Conservation (phyloP, 768 basidiomycete species). For the Amanita exitialis region DNA sequence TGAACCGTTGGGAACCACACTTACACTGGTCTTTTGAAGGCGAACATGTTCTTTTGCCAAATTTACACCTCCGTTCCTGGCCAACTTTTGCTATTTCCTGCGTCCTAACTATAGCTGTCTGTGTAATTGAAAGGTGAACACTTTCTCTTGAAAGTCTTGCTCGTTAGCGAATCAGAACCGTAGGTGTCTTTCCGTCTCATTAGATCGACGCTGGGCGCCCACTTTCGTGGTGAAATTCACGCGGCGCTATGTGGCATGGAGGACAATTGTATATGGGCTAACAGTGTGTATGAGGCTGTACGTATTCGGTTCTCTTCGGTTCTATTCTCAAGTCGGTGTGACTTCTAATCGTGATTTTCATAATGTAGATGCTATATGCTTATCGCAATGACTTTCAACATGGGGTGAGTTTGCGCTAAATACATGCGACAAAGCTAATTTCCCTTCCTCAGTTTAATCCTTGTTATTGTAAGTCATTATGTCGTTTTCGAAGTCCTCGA, state of each 20-base stretch:
- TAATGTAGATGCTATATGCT: constrained; percentile 57
- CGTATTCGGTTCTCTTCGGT: constrained; percentile 19
- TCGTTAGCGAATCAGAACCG: not conserved
- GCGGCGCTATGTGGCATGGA: constrained; percentile 39
- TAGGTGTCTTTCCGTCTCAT: constrained; percentile 41
- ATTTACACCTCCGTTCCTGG: constrained; percentile 33
- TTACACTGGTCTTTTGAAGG: constrained; percentile 33
- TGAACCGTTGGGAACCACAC: constrained; percentile 16
- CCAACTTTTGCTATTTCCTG: constrained; percentile 37
- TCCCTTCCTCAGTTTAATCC: constrained; percentile 28
- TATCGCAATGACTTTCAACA: constrained; percentile 58
- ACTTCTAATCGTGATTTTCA: not conserved
- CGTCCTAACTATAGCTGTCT: constrained; percentile 34
- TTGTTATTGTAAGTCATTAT: constrained; percentile 32
- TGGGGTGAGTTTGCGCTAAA: constrained; percentile 40
- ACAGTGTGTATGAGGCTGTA: constrained; percentile 56
- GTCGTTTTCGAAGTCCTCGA: not conserved
- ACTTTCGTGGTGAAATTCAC: constrained; percentile 28
- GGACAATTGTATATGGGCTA: constrained; percentile 41
- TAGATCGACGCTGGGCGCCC: constrained; percentile 42
- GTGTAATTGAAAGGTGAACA: constrained; percentile 47
- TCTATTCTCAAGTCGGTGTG: too few relatives aligned
- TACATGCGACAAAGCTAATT: constrained; percentile 1
- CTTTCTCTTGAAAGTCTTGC: not conserved
- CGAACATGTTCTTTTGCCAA: constrained; percentile 29